These are phyloP conservation scores for Ophiosphaerella herpotricha DNA, from an alignment of 2,329 filamentous ascomycete genomes.

Conservation along the genomic window DNA sequence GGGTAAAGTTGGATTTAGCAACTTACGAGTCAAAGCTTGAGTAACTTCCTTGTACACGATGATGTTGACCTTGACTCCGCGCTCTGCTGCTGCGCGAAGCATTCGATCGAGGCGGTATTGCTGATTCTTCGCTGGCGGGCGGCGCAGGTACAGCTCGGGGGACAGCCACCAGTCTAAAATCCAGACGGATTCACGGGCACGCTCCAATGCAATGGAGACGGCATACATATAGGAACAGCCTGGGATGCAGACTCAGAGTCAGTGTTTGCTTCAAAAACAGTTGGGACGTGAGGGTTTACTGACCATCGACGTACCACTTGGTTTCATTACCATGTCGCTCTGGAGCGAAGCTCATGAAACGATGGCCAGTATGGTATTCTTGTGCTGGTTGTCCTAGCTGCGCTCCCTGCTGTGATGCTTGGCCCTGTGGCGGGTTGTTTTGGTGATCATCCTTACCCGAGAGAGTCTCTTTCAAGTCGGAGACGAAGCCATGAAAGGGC, in stretches of 20 bases:
- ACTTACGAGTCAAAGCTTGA: conserved; percentile 77
- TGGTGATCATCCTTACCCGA: conserved; percentile 48
- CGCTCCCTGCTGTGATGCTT: conserved; percentile 20
- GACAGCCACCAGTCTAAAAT: conserved; percentile 91
- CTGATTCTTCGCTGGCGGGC: conserved; percentile 80
- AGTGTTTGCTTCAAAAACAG: conserved; percentile 3
- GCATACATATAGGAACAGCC: conserved; percentile 74
- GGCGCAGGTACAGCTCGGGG: conserved; percentile 83
- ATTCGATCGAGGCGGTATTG: conserved; percentile 82
- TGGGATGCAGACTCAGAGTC: background rate
- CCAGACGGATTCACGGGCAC: conserved; percentile 76
- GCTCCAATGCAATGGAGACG: conserved; percentile 77
- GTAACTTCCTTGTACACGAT: conserved; percentile 90
- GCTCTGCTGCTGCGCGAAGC: conserved; percentile 78
- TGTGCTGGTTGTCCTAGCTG: conserved; percentile 29
- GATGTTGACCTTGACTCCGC: conserved; percentile 81
- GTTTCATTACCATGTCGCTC: conserved; percentile 71
- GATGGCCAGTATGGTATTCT: conserved; percentile 52
- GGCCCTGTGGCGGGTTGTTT: conserved; percentile 47
- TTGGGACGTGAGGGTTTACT: background rate
- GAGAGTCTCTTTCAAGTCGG: conserved; percentile 56
- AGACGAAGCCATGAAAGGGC: conserved; percentile 56
- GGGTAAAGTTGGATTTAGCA: conserved; percentile 47
- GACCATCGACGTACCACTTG: conserved; percentile 86
- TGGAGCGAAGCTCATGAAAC: conserved; percentile 70